Conservation (phyloP, 805 yeast genomes). For the Suhomyces vadensis region DNA sequence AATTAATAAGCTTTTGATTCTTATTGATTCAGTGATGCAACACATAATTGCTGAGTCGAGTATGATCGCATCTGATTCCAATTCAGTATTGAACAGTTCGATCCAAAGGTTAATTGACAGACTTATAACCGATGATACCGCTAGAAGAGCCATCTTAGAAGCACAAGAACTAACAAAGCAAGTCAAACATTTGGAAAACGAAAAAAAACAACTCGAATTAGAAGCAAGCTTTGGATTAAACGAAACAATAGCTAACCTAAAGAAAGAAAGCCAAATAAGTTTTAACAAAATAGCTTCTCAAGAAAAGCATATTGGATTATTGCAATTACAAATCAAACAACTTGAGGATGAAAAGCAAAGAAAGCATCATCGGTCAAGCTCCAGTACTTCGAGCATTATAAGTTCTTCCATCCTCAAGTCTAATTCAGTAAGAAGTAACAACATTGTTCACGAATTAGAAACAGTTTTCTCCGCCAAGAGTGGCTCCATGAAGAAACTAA, state of each 20-base stretch:
- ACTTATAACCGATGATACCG: constrained; percentile 35
- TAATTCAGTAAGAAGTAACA: constrained; percentile 5
- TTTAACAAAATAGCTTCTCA: constrained; percentile 24
- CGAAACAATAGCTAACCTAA: constrained; percentile 23
- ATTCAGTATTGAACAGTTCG: constrained; percentile 29
- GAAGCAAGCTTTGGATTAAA: constrained; percentile 24
- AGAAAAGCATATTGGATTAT: constrained; percentile 24
- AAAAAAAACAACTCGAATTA: constrained; percentile 21
- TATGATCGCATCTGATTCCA: constrained; percentile 23
- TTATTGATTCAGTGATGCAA: constrained; percentile 34
- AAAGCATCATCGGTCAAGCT: background rate
- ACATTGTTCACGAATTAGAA: constrained; percentile 14
- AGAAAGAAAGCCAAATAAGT: constrained; percentile 21
- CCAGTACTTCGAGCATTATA: background rate
- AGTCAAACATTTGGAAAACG: constrained; percentile 22
- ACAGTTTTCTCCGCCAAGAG: constrained; percentile 10
- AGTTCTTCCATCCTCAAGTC: constrained; percentile 3
- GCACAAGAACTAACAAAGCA: constrained; percentile 24
- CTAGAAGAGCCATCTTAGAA: constrained; percentile 36
- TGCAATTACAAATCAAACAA: constrained; percentile 24
- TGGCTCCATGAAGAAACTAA: background rate
- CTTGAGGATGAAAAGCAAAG: constrained; percentile 21
- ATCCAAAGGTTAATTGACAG: constrained; percentile 38
- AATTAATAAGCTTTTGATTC: constrained; percentile 23
- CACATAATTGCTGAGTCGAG: constrained; percentile 31